These are phyloP conservation scores for Diplodia sapinea DNA, from an alignment of 2,329 filamentous ascomycete species.

Conservation along the genomic window DNA sequence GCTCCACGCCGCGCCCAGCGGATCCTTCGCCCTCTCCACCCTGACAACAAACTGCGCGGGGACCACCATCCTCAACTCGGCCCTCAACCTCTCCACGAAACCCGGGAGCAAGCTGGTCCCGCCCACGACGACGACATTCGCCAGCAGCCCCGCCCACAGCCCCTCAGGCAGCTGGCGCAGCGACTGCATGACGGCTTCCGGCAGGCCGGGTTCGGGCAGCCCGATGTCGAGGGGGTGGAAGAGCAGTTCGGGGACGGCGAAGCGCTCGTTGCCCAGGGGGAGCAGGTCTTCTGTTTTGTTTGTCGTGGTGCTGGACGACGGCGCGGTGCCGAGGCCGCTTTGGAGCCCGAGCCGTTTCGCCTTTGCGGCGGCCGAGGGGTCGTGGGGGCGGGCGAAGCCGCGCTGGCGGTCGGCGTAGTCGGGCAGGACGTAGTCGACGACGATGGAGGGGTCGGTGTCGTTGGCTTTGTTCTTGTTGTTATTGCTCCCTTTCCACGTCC, in stretches of 20 bases:
- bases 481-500: constrained; percentile 73
- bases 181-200: constrained; percentile 81
- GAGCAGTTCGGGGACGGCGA: constrained; percentile 85
- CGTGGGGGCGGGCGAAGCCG: constrained; percentile 78
- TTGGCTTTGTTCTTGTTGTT: constrained; percentile 52
- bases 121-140: constrained; percentile 87
- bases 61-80: constrained; percentile 68
- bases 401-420: constrained; percentile 70
- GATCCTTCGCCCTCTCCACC: constrained; percentile 67
- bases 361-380: constrained; percentile 66
- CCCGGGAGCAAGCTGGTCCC: constrained; percentile 82
- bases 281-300: constrained; percentile 93
- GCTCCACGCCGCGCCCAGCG: constrained; percentile 81
- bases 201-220: constrained; percentile 79
- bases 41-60: constrained; percentile 43
- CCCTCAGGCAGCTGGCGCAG: constrained; percentile 77
- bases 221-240: constrained; percentile 88
- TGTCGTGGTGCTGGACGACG: too few relatives aligned
- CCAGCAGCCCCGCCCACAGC: constrained; percentile 80
- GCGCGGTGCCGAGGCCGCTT: too few relatives aligned
- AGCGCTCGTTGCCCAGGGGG: constrained; percentile 89
- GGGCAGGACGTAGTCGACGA: constrained; percentile 90
- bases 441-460: constrained; percentile 62
- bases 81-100: constrained; percentile 76
- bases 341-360: constrained; percentile 47